Evolutionary conservation across 2,329 filamentous ascomycete genomes (phyloP).

Genomic region (Huntiella decipiens): DNA sequence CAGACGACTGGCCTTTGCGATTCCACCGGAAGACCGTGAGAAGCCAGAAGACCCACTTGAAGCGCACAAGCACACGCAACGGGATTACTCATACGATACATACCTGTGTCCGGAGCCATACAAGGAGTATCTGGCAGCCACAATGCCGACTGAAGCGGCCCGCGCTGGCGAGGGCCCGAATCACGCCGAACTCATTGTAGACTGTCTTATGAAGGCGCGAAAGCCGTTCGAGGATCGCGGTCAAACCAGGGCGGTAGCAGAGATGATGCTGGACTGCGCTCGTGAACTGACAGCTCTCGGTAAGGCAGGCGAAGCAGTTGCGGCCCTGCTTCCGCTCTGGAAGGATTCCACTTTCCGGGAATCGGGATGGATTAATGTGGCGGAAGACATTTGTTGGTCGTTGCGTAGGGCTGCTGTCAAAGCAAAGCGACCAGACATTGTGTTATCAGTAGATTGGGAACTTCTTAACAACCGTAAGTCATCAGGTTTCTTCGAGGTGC

Average conservation of each 20-base stretch:
- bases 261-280: slow-evolving; percentile 37
- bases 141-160: slow-evolving; percentile 17
- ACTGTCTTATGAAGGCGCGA: slow-evolving; percentile 31
- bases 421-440: slow-evolving; percentile 32
- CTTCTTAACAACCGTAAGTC: slow-evolving; percentile 37
- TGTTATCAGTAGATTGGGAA: slow-evolving; percentile 47
- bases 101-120: slow-evolving; percentile 48
- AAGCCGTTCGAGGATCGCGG: slow-evolving; percentile 33
- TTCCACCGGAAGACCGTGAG: slow-evolving; percentile 39
- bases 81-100: slow-evolving; percentile 41
- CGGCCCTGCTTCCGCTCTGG: slow-evolving; percentile 38
- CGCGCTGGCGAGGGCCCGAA: slow-evolving; percentile 31
- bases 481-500: background rate
- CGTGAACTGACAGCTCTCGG: slow-evolving; percentile 32
- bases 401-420: slow-evolving; percentile 36
- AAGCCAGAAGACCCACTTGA: slow-evolving; percentile 29
- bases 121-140: slow-evolving; percentile 25
- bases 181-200: slow-evolving; percentile 35
- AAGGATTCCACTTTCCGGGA: slow-evolving; percentile 33
- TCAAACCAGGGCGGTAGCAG: slow-evolving; percentile 34
- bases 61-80: slow-evolving; percentile 25
- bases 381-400: slow-evolving; percentile 43
- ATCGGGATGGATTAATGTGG: slow-evolving; percentile 40
- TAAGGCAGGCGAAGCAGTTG: slow-evolving; percentile 34
- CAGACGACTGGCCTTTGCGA: slow-evolving; percentile 32